Conservation (phyloP, 768 basidiomycete genomes). For the Gloeopeniophorella convolvens region DNA sequence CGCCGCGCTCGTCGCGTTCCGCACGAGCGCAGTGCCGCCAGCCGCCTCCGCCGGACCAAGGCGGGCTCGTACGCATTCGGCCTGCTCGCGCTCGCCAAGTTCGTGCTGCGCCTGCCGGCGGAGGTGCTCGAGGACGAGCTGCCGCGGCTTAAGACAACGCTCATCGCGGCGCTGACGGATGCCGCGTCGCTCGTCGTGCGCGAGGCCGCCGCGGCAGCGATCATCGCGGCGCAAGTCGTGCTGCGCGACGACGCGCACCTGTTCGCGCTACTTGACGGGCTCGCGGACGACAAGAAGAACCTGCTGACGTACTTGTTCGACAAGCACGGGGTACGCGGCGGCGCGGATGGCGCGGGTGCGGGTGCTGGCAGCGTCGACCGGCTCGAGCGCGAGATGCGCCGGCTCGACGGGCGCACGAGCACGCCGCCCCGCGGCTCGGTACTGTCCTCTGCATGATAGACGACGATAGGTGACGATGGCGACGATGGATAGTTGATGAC, state of each 20-base stretch:
- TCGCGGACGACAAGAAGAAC: constrained; percentile 90
- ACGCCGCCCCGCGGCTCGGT: constrained; percentile 44
- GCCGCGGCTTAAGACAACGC: constrained; percentile 63
- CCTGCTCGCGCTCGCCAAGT: constrained; percentile 76
- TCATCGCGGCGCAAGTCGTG: constrained; percentile 80
- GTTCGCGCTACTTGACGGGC: constrained; percentile 71
- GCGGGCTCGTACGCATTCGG: constrained; percentile 74
- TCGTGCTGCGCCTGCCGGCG: constrained; percentile 69
- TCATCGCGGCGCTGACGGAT: constrained; percentile 72
- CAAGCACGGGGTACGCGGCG: constrained; percentile 70
- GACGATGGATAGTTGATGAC: background rate
- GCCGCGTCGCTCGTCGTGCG: constrained; percentile 68
- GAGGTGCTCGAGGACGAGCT: constrained; percentile 86
- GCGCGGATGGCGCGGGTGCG: constrained; percentile 7
- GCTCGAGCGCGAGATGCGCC: constrained; percentile 72
- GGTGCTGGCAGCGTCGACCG: constrained; percentile 43
- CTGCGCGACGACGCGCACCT: constrained; percentile 78
- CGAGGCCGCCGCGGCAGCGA: constrained; percentile 74
- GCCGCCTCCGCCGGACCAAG: constrained; percentile 45
- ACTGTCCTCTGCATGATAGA: constrained; percentile 1
- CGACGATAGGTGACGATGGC: too few relatives aligned
- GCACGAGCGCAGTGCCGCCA: constrained; percentile 42
- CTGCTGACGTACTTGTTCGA: constrained; percentile 84
- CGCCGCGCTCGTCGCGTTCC: constrained; percentile 60
- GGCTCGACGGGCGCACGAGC: constrained; percentile 73